Evolutionary conservation across 2,329 filamentous ascomycete species (phyloP), one percentile per base, ranked within the genome.

Genomic region (Aspergillus nomiae): DNA sequence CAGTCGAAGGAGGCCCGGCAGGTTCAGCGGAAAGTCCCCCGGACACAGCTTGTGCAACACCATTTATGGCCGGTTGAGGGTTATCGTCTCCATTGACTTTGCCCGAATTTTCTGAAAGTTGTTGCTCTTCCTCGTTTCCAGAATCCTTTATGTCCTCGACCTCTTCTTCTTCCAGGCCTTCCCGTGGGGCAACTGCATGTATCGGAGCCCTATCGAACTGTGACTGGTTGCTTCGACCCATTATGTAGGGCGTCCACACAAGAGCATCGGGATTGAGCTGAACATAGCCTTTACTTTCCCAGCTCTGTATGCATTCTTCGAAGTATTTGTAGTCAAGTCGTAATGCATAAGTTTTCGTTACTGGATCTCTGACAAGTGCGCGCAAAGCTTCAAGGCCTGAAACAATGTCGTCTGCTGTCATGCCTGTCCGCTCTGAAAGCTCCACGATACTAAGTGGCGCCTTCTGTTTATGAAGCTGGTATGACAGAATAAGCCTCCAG

Each of bases 211-310:
- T 86, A 73, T 96, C 92, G 70, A 95, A 94, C 71, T 92, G 91
- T 4, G 90, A 90, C 41, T 90, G 87, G 69, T 91, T 94, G 76
- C 87, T 90, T 53, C 92, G 88, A 30, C 95, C 94, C 93, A 97
- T 98, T 48, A 98, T 89, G 75, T 97, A 99, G 0, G 95, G 95
- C 16, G 94, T 97, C 95, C 95, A 99, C 12, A 94, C 90, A 30
- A 99, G 84, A 21, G 89, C 89, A 51, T 90, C 88, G 0, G 91
- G 87, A 68, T 95, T 91, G 41, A 99, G 86, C 70, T 89, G 90
- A 26, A 97, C 91, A 69, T 97, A 96, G 11, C 90, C 89, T 74
- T 97, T 97, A 56, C 86, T 85, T 73, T 97, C 92, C 87, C 94
- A 97, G 67, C 94, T 95, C 36, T 87, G 86, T 64, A 97, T 91